Conservation (phyloP, 2,329 filamentous ascomycete genomes). For the Sporothrix inflata region DNA sequence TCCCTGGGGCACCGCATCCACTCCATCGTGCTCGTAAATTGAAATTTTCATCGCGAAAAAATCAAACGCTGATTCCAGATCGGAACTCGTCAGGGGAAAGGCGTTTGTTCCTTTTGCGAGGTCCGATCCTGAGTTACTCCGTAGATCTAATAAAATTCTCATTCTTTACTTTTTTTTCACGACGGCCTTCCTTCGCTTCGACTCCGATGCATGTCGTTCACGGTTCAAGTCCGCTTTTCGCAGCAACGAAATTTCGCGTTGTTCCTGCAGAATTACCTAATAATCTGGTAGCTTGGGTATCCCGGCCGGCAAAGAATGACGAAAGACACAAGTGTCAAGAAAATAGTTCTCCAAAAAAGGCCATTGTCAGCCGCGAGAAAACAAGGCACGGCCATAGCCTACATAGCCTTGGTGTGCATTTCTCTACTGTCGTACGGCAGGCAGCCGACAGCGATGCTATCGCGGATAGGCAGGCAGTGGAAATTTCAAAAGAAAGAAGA, state of each 20-base stretch:
- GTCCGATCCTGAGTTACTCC: not conserved
- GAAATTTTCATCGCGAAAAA: not conserved
- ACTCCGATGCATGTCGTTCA: not conserved
- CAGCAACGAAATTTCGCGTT: not conserved
- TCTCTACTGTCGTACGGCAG: not conserved
- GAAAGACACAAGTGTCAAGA: no score
- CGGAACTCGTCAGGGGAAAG: not conserved
- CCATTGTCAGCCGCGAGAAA: no score
- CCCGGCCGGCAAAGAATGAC: not conserved
- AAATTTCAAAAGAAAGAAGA: no score
- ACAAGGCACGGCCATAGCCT: not conserved
- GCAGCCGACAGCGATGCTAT: conserved; percentile 2
- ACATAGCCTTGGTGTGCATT: not conserved
- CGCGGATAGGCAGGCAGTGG: not conserved
- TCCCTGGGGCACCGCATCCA: not conserved
- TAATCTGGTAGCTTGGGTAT: conserved; percentile 4
- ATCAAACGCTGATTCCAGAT: not conserved
- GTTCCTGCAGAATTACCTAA: not conserved
- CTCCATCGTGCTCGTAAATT: not conserved
- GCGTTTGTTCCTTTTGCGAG: not conserved
- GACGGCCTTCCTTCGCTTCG: not conserved
- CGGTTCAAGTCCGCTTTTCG: not conserved
- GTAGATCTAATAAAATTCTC: conserved; percentile 8
- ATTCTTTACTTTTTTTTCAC: not conserved
- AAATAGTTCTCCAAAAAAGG: no score